Evolutionary conservation across 306 rosid species (phyloP).

Genomic region (Trichosanthes cucumerina): DNA sequence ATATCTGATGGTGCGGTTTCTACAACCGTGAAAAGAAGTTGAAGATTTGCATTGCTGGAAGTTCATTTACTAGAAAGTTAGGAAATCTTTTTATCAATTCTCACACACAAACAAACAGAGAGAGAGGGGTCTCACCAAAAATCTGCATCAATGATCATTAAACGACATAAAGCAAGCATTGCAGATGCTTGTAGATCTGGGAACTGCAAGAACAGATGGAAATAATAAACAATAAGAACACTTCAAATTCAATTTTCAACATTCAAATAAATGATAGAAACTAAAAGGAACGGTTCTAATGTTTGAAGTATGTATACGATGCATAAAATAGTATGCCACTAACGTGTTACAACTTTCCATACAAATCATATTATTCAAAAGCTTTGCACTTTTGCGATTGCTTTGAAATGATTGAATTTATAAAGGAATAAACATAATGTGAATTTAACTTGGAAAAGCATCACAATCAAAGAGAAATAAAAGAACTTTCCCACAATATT

Average conservation of each 20-base stretch:
- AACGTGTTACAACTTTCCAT: neutral
- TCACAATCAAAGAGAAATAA: slow-evolving; percentile 4
- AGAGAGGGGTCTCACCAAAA: slow-evolving; percentile 59
- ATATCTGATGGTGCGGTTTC: slow-evolving; percentile 70
- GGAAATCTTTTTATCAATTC: neutral
- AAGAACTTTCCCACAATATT: neutral
- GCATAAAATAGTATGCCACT: neutral
- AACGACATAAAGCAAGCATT: slow-evolving; percentile 91
- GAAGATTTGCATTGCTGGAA: slow-evolving; percentile 80
- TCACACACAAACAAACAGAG: neutral
- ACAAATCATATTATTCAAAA: neutral
- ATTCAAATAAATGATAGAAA: neutral
- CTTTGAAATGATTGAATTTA: neutral
- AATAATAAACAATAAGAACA: slow-evolving; percentile 8
- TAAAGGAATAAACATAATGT: neutral
- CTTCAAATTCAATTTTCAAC: neutral
- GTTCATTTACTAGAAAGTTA: slow-evolving; percentile 14
- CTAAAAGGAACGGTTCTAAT: neutral
- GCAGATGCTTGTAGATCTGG: slow-evolving; percentile 92
- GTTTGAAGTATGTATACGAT: neutral
- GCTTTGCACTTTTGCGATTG: neutral
- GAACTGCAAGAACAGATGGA: slow-evolving; percentile 33
- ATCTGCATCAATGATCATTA: slow-evolving; percentile 83
- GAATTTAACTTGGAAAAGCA: neutral
- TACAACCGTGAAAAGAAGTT: slow-evolving; percentile 86